A percentile compares a stretch with the other conserved stretches of the same genome.
These are phyloP conservation scores for Zymoseptoria crescenta DNA, from an alignment of 2,329 filamentous ascomycete genomes.

Conservation along the genomic window DNA sequence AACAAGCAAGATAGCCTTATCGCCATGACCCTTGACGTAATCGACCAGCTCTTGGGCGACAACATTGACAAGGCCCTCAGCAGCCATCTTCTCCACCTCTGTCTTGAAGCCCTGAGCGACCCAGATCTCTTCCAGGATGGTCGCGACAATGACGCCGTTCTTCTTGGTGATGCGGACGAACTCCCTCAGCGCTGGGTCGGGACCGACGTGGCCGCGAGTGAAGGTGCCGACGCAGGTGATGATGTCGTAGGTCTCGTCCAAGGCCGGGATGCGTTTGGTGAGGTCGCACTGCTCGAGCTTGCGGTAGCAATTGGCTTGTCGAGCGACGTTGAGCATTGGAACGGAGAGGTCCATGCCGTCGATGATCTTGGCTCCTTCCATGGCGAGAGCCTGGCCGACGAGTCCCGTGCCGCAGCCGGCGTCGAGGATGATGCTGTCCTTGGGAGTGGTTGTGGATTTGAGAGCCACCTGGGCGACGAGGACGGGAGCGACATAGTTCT, in stretches of 20 bases:
- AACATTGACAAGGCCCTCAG: constrained; percentile 31
- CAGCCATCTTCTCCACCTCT: constrained; percentile 35
- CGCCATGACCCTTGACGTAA: constrained; percentile 25
- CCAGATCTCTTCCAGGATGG: constrained; percentile 46
- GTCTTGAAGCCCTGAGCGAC: constrained; percentile 40
- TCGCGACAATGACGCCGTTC: constrained; percentile 45
- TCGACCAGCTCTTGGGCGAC: constrained; percentile 27
- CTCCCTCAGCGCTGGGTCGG: constrained; percentile 41
- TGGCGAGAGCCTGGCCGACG: constrained; percentile 42
- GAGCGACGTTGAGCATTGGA: constrained; percentile 48
- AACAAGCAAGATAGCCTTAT: constrained; percentile 18
- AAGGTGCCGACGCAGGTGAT: constrained; percentile 50
- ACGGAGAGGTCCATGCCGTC: constrained; percentile 48
- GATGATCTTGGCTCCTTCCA: constrained; percentile 38
- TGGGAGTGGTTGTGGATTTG: constrained; percentile 10
- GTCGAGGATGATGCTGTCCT: constrained; percentile 37
- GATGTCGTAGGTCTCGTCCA: constrained; percentile 41
- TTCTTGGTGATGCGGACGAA: constrained; percentile 43
- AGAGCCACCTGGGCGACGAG: constrained; percentile 3
- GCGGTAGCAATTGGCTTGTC: constrained; percentile 42
- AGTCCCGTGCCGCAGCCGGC: constrained; percentile 51
- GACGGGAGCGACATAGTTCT: constrained; percentile 32
- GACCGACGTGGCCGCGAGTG: constrained; percentile 49
- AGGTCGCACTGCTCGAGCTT: constrained; percentile 41
- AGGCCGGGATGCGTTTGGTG: constrained; percentile 35